Conservation (phyloP, 2,329 filamentous ascomycete genomes). For the Penicillium sp. region DNA sequence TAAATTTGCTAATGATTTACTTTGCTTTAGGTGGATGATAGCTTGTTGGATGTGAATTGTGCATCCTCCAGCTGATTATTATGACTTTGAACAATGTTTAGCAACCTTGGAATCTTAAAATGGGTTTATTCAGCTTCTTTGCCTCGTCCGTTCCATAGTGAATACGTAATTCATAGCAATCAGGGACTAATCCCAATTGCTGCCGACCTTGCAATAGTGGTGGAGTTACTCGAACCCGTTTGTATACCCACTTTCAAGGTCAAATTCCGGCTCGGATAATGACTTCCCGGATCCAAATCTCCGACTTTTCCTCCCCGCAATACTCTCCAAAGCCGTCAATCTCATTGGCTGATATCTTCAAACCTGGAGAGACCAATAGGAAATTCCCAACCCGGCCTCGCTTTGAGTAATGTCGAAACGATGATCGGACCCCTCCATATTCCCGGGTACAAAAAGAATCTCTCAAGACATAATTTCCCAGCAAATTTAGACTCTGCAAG, state of each 20-base stretch:
- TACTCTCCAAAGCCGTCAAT: neutral
- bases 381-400: slow-evolving; percentile 13
- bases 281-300: neutral
- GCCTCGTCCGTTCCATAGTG: neutral
- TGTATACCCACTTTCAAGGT: neutral
- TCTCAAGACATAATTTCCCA: neutral
- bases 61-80: slow-evolving; percentile 15
- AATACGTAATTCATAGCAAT: neutral
- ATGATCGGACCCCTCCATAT: slow-evolving; percentile 1
- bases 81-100: neutral
- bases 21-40: slow-evolving; percentile 28
- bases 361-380: slow-evolving; percentile 10
- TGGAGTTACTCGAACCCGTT: neutral
- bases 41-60: slow-evolving; percentile 36
- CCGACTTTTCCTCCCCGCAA: neutral
- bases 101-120: no score
- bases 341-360: neutral
- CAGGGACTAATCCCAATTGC: neutral
- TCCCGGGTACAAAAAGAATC: neutral
- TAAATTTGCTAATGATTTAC: neutral
- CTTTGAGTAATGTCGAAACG: slow-evolving; percentile 3
- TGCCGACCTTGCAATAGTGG: neutral
- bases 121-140: neutral
- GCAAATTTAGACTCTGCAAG: neutral
- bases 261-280: neutral